Conservation (phyloP, 192 early-diverging fungal genomes). For the Backusella australiensis region DNA sequence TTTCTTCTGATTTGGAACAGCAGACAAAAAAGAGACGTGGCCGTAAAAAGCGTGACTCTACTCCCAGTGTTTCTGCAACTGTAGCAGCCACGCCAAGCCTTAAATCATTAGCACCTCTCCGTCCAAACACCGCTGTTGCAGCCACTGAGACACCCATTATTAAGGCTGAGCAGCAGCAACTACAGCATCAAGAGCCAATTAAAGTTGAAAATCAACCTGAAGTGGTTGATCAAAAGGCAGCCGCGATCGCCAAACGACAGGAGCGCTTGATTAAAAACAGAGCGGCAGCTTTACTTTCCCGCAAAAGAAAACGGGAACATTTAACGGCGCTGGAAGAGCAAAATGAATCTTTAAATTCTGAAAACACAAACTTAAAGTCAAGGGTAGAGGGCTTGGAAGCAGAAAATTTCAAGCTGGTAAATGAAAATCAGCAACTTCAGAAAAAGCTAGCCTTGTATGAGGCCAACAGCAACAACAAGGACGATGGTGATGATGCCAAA, state of each 20-base stretch:
- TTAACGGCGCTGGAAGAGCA: slow-evolving; percentile 53
- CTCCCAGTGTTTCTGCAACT: background rate
- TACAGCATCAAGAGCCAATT: background rate
- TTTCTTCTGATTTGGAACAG: slow-evolving; percentile 15
- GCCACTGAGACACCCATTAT: background rate
- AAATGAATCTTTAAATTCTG: background rate
- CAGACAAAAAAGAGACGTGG: slow-evolving; percentile 16
- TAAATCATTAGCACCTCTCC: background rate
- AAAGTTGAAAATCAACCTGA: background rate
- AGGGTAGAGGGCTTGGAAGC: background rate
- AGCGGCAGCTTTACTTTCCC: slow-evolving; percentile 79
- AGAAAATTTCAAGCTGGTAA: background rate
- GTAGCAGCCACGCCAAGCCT: background rate
- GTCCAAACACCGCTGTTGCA: background rate
- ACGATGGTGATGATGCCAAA: background rate
- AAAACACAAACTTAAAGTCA: background rate
- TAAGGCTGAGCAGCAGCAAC: background rate
- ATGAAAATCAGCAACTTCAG: background rate
- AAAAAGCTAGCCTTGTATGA: background rate
- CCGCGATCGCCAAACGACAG: slow-evolving; percentile 69
- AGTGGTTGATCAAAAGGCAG: slow-evolving; percentile 12
- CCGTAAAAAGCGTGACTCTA: slow-evolving; percentile 18
- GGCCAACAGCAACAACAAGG: background rate
- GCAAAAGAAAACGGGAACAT: slow-evolving; percentile 91
- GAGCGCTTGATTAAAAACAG: slow-evolving; percentile 92